Base-by-base conservation (phyloP, 129 eudicot species). In the Flaveria sonorensis region DNA sequence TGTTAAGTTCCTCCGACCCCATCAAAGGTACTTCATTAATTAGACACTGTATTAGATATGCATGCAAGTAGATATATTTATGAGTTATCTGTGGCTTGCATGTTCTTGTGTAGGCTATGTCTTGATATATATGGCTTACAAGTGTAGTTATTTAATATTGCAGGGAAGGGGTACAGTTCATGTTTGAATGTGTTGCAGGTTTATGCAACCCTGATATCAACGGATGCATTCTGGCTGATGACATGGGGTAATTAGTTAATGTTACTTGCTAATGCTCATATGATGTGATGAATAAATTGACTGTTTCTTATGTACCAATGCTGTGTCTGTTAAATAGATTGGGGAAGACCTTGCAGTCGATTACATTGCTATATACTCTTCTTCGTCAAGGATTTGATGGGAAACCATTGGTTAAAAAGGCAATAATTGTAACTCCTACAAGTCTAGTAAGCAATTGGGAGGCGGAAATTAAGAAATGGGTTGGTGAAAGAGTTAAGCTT, bases 91-190 rank as follows among this genome's bases (percentile, higher is more conserved):
- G 39, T 39, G 8, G 57, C n/a, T 60, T 81, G 78, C 16, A 9
- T 53, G 55, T 48, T 71, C 18, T 73, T 77, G 60, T 21, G 21
- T 15, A 28, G 6, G 26, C 32, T 51, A 11, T 71, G 32, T 46
- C 76, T 19, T 76, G 73, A 21, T 79, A 63, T 30, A 28, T 26
- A 32, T 61, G 59, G 61, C 74, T 82, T 70, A 82, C 55, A 40
- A 50, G n/a, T 74, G 66, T 43, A 24, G 48, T 69, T 79, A 24
- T 70, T 64, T 70, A 52, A 65, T 39, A 63, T 43, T 87, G 85
- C 97, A 93, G 99, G 61, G 97, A 95, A 89, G 99, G 99, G 52
- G 99, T 95, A 71, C 97, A 95, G 86, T 95, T 95, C 84, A 91
- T 95, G 99, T 95, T 95, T 77, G 97, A 89, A 28, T 95, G 99